These are phyloP conservation scores for Starmerella floris DNA, from an alignment of 805 yeast species.

Conservation along the genomic window DNA sequence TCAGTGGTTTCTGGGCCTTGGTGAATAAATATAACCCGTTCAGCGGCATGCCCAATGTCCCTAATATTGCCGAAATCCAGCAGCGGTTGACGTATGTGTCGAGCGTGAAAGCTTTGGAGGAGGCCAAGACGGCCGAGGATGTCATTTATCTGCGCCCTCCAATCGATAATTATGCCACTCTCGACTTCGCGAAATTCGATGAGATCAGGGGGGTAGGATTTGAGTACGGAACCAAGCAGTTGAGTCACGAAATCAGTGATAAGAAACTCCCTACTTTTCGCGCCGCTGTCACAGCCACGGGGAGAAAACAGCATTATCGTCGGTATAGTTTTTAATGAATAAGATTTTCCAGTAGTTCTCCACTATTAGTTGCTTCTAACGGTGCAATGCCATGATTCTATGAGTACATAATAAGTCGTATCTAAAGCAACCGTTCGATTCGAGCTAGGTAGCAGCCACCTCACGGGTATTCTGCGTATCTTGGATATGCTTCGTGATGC, in stretches of 20 bases:
- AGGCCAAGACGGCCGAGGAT: slow-evolving; percentile 72
- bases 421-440: no score
- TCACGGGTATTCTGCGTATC: neutral
- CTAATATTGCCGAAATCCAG: slow-evolving; percentile 91
- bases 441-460: neutral
- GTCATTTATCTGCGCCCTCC: slow-evolving; percentile 88
- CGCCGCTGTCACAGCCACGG: slow-evolving; percentile 18
- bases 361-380: no score
- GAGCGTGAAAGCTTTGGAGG: slow-evolving; percentile 82
- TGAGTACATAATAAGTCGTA: no score
- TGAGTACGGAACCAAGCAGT: slow-evolving; percentile 48
- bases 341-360: no score
- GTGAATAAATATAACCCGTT: slow-evolving; percentile 82
- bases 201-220: slow-evolving; percentile 76
- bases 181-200: slow-evolving; percentile 84
- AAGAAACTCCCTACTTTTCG: slow-evolving; percentile 45
- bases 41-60: slow-evolving; percentile 73
- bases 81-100: slow-evolving; percentile 87
- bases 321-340: slow-evolving; percentile 13
- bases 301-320: slow-evolving; percentile 6
- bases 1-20: slow-evolving; percentile 85
- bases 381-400: neutral
- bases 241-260: slow-evolving; percentile 39
- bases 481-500: slow-evolving; percentile 32
- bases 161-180: slow-evolving; percentile 76